phyloP scores from a whole-genome alignment of 345 rosid genomes.

The Leavenworthia alabamica region DNA sequence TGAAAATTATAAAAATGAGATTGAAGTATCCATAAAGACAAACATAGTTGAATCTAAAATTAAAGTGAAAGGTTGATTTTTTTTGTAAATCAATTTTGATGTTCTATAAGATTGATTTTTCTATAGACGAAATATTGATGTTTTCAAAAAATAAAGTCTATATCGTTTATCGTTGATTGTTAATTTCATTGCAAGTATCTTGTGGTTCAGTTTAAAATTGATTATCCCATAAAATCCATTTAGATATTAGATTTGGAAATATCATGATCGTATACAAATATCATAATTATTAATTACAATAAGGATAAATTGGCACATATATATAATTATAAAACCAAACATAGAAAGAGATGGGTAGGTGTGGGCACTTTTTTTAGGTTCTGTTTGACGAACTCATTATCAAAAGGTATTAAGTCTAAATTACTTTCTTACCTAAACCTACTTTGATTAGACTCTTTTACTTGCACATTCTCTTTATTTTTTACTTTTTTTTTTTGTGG shows the following conservation, averaged over 20 bases:
- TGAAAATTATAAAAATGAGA: background rate
- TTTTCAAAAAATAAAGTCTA: background rate
- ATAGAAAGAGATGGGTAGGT: constrained; percentile 15
- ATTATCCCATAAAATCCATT: background rate
- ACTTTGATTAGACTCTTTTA: constrained; percentile 13
- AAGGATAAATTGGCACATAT: background rate
- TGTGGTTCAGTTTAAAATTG: no score
- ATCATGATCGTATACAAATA: constrained; percentile 1
- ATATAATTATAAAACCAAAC: background rate
- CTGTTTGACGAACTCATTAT: constrained; percentile 25
- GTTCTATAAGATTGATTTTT: no score
- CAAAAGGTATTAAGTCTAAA: background rate
- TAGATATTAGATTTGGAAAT: constrained; percentile 11
- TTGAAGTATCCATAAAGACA: constrained; percentile 23
- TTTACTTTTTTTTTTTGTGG: background rate
- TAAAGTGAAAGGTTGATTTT: no score
- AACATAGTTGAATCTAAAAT: background rate
- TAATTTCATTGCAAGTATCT: background rate
- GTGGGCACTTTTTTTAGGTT: constrained; percentile 18
- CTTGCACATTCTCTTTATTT: constrained; percentile 29
- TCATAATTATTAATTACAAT: background rate
- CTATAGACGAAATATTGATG: no score
- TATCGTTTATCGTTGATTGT: background rate
- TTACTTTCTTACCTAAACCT: constrained; percentile 28
- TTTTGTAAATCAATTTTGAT: no score